Conservation (phyloP, 2,329 filamentous ascomycete species). For the Fusarium sp. region DNA sequence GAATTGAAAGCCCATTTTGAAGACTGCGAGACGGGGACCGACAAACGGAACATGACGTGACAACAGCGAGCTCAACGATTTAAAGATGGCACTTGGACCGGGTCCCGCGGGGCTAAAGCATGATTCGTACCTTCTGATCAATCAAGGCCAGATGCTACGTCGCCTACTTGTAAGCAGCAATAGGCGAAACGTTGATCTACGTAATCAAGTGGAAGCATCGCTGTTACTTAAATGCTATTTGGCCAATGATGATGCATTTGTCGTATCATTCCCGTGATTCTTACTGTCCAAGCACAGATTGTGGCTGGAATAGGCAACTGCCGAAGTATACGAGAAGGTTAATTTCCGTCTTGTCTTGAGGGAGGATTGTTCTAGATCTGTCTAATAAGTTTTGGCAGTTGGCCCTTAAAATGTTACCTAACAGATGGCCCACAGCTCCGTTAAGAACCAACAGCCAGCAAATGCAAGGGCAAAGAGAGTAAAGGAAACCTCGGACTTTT, state of each 20-base stretch:
- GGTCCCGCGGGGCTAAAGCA: background rate
- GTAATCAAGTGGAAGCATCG: background rate
- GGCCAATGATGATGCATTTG: background rate
- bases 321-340: background rate
- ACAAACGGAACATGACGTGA: background rate
- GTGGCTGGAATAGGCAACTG: background rate
- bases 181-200: background rate
- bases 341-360: background rate
- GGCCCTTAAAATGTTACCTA: background rate
- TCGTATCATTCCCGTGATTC: background rate
- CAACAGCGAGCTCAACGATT: background rate
- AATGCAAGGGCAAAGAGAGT: background rate
- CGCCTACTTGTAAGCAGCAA: background rate
- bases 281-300: background rate
- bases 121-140: background rate
- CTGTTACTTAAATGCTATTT: background rate
- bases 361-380: background rate
- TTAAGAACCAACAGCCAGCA: background rate
- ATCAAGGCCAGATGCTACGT: background rate
- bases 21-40: background rate
- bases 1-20: background rate
- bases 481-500: rapidly evolving
- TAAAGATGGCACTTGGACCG: background rate
- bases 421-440: background rate
- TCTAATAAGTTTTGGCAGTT: background rate